Conservation (phyloP, 1,284 basidiomycete genomes). For the Hypsizygus ulmarius region DNA sequence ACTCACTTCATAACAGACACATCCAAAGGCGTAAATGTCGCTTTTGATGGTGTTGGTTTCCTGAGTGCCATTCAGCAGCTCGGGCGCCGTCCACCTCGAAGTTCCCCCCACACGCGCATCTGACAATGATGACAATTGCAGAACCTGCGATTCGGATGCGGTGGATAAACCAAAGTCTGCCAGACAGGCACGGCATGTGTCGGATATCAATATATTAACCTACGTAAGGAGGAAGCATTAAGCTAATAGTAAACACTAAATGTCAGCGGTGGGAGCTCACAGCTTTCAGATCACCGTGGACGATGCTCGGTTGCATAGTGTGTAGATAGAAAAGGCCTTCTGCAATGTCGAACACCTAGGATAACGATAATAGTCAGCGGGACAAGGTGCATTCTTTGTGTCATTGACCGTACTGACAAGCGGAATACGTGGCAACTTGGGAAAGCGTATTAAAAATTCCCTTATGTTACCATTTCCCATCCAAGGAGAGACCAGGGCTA, state of each 20-base stretch:
- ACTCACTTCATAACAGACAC: slow-evolving; percentile 24
- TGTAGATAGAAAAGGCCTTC: slow-evolving; percentile 36
- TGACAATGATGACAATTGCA: slow-evolving; percentile 12
- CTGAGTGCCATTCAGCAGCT: slow-evolving; percentile 15
- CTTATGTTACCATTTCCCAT: slow-evolving; percentile 32
- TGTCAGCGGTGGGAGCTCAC: slow-evolving; percentile 22
- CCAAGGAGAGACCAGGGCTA: slow-evolving; percentile 34
- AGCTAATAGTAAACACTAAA: not conserved
- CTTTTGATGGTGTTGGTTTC: slow-evolving; percentile 13
- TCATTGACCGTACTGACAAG: slow-evolving; percentile 16
- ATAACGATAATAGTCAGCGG: not conserved
- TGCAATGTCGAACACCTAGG: slow-evolving; percentile 27
- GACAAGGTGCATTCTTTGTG: no score
- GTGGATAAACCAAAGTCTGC: slow-evolving; percentile 36
- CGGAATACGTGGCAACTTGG: slow-evolving; percentile 17
- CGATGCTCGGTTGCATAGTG: slow-evolving; percentile 22
- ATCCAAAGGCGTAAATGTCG: slow-evolving; percentile 24
- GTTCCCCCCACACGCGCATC: slow-evolving; percentile 15
- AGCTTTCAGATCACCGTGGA: slow-evolving; percentile 39
- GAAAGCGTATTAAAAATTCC: slow-evolving; percentile 14
- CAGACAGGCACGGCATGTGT: slow-evolving; percentile 26
- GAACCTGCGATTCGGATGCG: slow-evolving; percentile 15
- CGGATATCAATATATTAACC: slow-evolving; percentile 33
- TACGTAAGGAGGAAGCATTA: slow-evolving; percentile 23
- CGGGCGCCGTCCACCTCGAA: slow-evolving; percentile 23